Evolutionary conservation across 129 eudicot species (phyloP).

Genomic region (Deinandra increscens): DNA sequence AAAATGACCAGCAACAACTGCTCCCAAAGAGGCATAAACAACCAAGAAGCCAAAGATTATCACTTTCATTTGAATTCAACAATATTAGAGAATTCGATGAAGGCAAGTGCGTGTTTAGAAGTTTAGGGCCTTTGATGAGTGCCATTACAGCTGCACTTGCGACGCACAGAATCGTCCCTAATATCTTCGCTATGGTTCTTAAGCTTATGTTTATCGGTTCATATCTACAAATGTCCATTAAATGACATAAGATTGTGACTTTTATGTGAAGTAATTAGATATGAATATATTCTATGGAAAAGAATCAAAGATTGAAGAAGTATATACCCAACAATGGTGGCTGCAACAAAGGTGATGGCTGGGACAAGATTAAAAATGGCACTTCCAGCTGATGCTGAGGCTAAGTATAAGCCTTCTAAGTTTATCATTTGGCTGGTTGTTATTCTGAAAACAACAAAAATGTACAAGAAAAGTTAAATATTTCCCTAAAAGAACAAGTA

Average conservation of each 20-base stretch:
- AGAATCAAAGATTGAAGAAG: too few relatives aligned
- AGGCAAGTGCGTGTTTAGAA: constrained; percentile 45
- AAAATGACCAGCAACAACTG: constrained; percentile 74
- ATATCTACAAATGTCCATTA: constrained; percentile 29
- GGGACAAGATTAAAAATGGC: constrained; percentile 84
- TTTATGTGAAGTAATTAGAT: too few relatives aligned
- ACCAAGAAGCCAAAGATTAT: constrained; percentile 67
- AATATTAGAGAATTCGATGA: constrained; percentile 37
- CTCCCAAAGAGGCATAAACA: constrained; percentile 69
- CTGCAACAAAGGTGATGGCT: constrained; percentile 71
- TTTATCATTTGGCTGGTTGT: constrained; percentile 62
- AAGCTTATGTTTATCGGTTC: constrained; percentile 64
- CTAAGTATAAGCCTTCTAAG: constrained; percentile 67
- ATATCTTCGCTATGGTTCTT: constrained; percentile 66
- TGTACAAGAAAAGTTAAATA: neutral
- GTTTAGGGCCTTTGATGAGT: constrained; percentile 72
- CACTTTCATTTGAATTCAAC: constrained; percentile 23
- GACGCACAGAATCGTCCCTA: constrained; percentile 69
- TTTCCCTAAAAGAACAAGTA: neutral
- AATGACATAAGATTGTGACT: neutral
- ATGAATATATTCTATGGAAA: too few relatives aligned
- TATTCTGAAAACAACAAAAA: constrained; percentile 48
- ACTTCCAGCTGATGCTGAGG: constrained; percentile 78
- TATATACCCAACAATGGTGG: constrained; percentile 59
- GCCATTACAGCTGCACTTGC: constrained; percentile 72